These are phyloP conservation scores for Glycyrrhiza uralensis DNA, from an alignment of 306 rosid species.

Conservation along the genomic window DNA sequence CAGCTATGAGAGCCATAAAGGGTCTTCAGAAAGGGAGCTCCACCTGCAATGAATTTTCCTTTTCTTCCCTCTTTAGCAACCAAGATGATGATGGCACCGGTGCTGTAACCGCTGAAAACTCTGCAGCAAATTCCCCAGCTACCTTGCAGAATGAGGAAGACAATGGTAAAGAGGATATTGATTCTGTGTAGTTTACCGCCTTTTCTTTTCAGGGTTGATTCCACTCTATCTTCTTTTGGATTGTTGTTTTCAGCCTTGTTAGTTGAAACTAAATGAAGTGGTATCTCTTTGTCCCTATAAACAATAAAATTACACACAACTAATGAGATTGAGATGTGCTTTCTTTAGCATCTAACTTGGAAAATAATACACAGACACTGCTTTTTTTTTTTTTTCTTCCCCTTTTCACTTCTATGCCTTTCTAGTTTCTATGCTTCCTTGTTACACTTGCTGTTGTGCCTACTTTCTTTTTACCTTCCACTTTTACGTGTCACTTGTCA, in stretches of 20 bases:
- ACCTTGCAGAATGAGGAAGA: constrained; percentile 41
- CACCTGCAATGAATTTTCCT: constrained; percentile 74
- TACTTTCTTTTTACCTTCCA: not conserved
- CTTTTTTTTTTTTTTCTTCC: too few relatives aligned
- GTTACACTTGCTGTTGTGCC: not conserved
- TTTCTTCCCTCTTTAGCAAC: constrained; percentile 58
- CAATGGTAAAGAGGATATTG: constrained; percentile 33
- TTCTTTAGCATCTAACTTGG: constrained; percentile 20
- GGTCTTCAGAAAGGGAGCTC: constrained; percentile 88
- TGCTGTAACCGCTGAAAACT: constrained; percentile 77
- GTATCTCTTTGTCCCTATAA: constrained; percentile 2
- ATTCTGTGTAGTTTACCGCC: constrained; percentile 25
- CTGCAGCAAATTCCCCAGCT: constrained; percentile 62
- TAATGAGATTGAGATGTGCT: not conserved
- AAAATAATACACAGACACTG: constrained; percentile 18
- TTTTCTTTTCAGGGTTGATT: constrained; percentile 12
- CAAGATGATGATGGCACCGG: constrained; percentile 74
- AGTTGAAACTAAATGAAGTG: constrained; percentile 31
- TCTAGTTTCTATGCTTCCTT: not conserved
- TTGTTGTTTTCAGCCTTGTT: constrained; percentile 15
- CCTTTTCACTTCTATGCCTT: not conserved
- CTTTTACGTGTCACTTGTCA: not conserved
- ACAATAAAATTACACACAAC: constrained; percentile 16
- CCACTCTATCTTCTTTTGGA: constrained; percentile 23
- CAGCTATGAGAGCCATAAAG: constrained; percentile 82